Evolutionary conservation across 192 early-diverging fungal genomes (phyloP).

Genomic region (Coemansia sp.): DNA sequence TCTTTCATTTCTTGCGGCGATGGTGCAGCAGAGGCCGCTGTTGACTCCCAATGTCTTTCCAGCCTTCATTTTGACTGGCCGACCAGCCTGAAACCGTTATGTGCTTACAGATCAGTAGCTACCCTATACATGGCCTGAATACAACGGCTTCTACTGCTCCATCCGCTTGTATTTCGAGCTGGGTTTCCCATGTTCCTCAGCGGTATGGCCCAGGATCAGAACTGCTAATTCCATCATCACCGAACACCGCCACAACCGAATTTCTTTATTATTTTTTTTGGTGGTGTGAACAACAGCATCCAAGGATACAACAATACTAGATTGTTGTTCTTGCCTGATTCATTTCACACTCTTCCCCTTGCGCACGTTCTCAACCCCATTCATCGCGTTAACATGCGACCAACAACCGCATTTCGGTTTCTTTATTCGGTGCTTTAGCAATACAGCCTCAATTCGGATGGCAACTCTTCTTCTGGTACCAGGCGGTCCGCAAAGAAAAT

Average conservation of each 20-base stretch:
- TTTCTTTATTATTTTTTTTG: background rate
- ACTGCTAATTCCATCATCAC: background rate
- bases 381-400: background rate
- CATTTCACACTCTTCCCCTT: background rate
- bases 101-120: background rate
- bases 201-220: background rate
- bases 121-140: too few species aligned
- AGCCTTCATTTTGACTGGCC: too few species aligned
- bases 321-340: background rate
- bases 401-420: background rate
- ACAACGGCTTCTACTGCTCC: background rate
- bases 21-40: background rate
- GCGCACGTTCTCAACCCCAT: constrained; percentile 3
- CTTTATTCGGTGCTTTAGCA: background rate
- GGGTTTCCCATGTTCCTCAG: background rate
- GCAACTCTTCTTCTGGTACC: constrained; percentile 89
- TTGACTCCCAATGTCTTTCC: background rate
- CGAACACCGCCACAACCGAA: constrained; percentile 1
- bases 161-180: background rate
- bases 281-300: background rate
- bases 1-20: background rate
- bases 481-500: constrained; percentile 92
- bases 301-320: background rate
- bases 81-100: background rate
- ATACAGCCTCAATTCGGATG: constrained; percentile 87